phyloP scores from a whole-genome alignment of 176 grass and related monocot genomes.

The Avena eriantha region DNA sequence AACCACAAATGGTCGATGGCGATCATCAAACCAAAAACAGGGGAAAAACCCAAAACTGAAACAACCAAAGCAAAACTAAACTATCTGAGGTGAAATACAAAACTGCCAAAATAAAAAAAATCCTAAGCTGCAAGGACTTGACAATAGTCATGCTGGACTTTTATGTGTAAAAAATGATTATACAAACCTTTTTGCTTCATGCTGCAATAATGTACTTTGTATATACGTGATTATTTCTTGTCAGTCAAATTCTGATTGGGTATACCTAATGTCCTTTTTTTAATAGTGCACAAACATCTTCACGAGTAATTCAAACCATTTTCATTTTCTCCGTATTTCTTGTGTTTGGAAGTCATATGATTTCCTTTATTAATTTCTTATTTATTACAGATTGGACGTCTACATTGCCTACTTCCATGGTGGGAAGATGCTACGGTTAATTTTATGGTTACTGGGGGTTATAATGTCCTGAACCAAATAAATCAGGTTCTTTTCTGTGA shows the following conservation, averaged over 20 bases:
- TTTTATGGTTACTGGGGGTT: conserved; percentile 93
- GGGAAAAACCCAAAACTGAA: neutral
- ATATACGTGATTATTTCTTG: neutral
- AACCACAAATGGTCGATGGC: neutral
- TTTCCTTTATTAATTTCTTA: neutral
- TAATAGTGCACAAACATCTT: neutral
- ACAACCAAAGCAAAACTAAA: neutral
- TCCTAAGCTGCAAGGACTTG: neutral
- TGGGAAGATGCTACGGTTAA: conserved; percentile 92
- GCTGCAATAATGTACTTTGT: conserved; percentile 20
- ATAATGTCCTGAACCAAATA: conserved; percentile 84
- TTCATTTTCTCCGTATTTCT: neutral
- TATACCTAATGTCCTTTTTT: conserved; percentile 25
- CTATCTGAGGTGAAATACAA: neutral
- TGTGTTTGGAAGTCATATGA: neutral
- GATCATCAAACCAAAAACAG: neutral
- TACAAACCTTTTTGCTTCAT: neutral
- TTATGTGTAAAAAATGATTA: neutral
- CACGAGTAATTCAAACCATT: neutral
- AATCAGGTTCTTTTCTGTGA: conserved; percentile 61
- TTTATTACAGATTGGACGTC: conserved; percentile 70
- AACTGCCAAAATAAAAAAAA: neutral
- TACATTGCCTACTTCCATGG: conserved; percentile 93
- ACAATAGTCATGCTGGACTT: neutral
- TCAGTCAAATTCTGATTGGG: neutral